Base-by-base conservation (phyloP, 164 flowering plant genomes). In the Santalum album region DNA sequence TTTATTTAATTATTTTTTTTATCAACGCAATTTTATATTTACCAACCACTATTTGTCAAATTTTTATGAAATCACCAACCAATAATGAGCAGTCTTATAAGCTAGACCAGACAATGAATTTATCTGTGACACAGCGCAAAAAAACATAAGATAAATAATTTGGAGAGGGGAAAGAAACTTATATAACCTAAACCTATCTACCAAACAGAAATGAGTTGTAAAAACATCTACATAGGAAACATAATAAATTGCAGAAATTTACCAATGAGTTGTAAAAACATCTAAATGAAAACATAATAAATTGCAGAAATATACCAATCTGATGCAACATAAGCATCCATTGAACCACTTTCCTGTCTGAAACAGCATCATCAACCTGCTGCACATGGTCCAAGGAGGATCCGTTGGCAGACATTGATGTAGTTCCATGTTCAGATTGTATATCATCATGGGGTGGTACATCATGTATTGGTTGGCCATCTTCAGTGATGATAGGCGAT, bases 211-310 rank as follows among this genome's bases (percentile, higher is more conserved):
- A 38, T n/a, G n/a, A 16, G 42, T 11, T 38, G 3, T 9, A 10
- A 38, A 11, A 38, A 1, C 17, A 12, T 15, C 14, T 38, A 6
- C 10, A 32, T 32, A 12, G 36, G 12, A 7, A 32, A 32, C 12
- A 32, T 32, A 32, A 12, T 32, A 32, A 32, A 32, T 32, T 32
- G 36, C 12, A 6, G 36, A 32, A 23, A 24, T 69, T 25, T 76
- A 89, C 97, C 95, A 50, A 90, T 90, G 68, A 86, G 97, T 72
- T 74, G 82, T 78, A 90, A 76, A 50, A 72, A 83, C 72, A 76
- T 86, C 97, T 95, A 90, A 12, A 32, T 32, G n/a, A n/a, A n/a
- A n/a, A n/a, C n/a, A n/a, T n/a, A n/a, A n/a, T n/a, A n/a, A 29
- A 29, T 29, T 29, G 34, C 34, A 55, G 2, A 27, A 23, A 24